Percentiles rank a stretch among this genome's conserved stretches.
These are phyloP conservation scores for Saccharomyces hybrid DNA, from an alignment of 1,139 yeast genomes.

Conservation along the genomic window DNA sequence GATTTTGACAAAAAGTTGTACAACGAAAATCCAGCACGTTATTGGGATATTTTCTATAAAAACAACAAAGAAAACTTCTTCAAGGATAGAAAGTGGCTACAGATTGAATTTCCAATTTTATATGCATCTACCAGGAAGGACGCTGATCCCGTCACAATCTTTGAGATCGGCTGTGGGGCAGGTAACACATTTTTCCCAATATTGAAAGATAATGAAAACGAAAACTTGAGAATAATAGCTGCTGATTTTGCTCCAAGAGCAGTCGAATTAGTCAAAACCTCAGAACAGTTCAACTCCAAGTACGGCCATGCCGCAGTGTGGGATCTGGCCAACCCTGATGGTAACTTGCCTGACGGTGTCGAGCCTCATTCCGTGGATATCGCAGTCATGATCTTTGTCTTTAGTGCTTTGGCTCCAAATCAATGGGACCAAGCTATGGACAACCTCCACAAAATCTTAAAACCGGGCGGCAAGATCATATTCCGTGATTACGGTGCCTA, in stretches of 20 bases:
- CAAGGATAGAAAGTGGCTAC: constrained; percentile 94
- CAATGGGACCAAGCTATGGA: constrained; percentile 81
- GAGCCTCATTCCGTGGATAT: constrained; percentile 79
- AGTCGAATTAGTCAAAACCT: constrained; percentile 66
- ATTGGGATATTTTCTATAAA: constrained; percentile 91
- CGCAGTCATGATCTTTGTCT: constrained; percentile 87
- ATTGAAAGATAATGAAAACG: constrained; percentile 70
- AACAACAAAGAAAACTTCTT: constrained; percentile 89
- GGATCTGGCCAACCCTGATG: constrained; percentile 82
- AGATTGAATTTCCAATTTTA: constrained; percentile 85
- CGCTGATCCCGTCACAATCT: constrained; percentile 60
- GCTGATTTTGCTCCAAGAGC: constrained; percentile 91
- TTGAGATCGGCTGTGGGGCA: constrained; percentile 97
- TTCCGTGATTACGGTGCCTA: constrained; percentile 94
- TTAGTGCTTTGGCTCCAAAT: constrained; percentile 83
- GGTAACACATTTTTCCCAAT: constrained; percentile 95
- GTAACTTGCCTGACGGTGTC: constrained; percentile 72
- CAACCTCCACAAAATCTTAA: constrained; percentile 63
- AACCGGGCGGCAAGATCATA: constrained; percentile 86
- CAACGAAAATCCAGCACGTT: constrained; percentile 81
- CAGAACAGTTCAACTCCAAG: constrained; percentile 54
- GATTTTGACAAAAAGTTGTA: constrained; percentile 75
- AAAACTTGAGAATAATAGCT: constrained; percentile 63
- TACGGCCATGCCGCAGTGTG: constrained; percentile 82
- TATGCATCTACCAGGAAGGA: constrained; percentile 68